Percentiles rank a stretch among this genome's conserved stretches.
Evolutionary conservation across 371 early-diverging fungal genomes (phyloP).

Genomic region (Haplosporangium sp.): DNA sequence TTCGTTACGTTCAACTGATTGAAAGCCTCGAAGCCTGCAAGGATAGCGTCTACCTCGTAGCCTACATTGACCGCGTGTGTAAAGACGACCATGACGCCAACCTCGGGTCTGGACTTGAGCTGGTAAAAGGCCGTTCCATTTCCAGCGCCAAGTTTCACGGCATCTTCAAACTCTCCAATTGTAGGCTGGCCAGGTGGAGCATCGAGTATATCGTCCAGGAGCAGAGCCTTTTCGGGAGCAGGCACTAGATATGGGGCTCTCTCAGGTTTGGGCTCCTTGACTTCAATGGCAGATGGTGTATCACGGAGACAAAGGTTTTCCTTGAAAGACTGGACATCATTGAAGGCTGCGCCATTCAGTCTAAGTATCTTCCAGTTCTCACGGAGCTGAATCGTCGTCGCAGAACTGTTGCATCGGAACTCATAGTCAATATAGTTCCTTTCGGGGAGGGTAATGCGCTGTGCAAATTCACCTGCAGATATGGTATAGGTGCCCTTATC

Average conservation of each 20-base stretch:
- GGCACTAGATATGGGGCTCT: too few relatives aligned
- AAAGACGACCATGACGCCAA: constrained; percentile 32
- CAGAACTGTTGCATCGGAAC: constrained; percentile 13
- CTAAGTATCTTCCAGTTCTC: constrained; percentile 15
- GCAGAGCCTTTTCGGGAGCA: not conserved
- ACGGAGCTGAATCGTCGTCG: not conserved
- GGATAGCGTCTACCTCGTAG: not conserved
- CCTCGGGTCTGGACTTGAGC: constrained; percentile 28
- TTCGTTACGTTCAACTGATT: constrained; percentile 21
- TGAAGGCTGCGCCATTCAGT: not conserved
- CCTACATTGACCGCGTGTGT: constrained; percentile 5
- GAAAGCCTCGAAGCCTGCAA: not conserved
- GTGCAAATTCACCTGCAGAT: constrained; percentile 18
- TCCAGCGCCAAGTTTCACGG: constrained; percentile 12
- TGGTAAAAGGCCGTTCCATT: constrained; percentile 31
- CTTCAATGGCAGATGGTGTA: not conserved
- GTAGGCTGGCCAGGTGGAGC: too few relatives aligned
- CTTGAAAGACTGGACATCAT: constrained; percentile 10
- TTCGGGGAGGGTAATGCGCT: constrained; percentile 17
- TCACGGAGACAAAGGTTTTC: constrained; percentile 13
- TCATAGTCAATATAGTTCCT: constrained; percentile 9
- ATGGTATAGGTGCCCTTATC: not conserved
- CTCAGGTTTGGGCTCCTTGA: too few relatives aligned
- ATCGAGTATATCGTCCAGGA: not conserved
- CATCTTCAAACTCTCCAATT: not conserved